Evolutionary conservation across 352 stramenopile species (phyloP), one percentile per base, ranked within the genome.

Genomic region (Phytophthora ohioensis): DNA sequence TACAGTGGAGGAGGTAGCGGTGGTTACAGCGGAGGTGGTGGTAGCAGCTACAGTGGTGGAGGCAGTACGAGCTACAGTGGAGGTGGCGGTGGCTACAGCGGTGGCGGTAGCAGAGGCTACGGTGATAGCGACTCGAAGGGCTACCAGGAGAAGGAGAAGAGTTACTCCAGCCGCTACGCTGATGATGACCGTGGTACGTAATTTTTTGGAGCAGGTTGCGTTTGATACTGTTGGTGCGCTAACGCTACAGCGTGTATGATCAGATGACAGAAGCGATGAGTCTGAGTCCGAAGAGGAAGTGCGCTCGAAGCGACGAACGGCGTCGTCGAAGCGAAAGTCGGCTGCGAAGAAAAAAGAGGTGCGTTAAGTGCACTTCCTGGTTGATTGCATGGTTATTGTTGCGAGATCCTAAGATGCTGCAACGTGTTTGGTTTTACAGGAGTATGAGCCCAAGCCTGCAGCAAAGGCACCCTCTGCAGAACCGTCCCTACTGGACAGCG

Each of bases 271-370:
- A 53, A 87, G 80, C 41, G 85, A 89, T 17, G 84, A 86, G 53
- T 93, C 84, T 3, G 86, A 90, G 31, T 95, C 88, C 1, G 86
- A 93, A 36, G 82, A 88, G 68, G 88, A 92, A 49, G 80, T 82
- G 58, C 46, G 65, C 32, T 81, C 81, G 10, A 81, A 87, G 60
- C 79, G 85, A 64, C 79, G 85, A 71, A 88, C 84, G 27, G 79
- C 84, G 3, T 90, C 84, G 21, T 88, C 81, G 5, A 92, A 91
- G 75, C 68, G 78, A 49, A 91, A 84, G 70, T 63, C 64, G 21
- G 72, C 57, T 34, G 79, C 82, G n/a, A 88, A 87, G 64, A 95
- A 92, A 73, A 91, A 93, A 77, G 81, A 94, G 64, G 87, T 91
- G 52, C 6, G 0, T 54, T 49, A 5, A 5, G 4, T 64, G 34